Percentiles rank a stretch among this genome's conserved stretches.
Conservation (phyloP, 1,139 yeast species). For the Magnusiomyces paraingens region DNA sequence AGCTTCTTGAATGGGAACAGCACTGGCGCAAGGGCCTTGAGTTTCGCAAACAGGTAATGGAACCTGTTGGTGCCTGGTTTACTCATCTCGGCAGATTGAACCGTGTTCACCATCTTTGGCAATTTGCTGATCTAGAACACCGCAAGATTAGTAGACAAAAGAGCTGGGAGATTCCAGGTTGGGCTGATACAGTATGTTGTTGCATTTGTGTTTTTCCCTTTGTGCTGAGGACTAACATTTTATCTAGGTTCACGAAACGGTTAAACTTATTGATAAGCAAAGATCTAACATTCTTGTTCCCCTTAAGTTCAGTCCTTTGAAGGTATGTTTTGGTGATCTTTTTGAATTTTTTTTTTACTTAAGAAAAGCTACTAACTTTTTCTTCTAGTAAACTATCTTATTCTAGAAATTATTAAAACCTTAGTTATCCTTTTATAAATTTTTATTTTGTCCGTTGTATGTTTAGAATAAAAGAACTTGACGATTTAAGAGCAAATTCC, state of each 20-base stretch:
- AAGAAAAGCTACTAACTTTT: no score
- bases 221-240: constrained; percentile 10
- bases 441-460: no score
- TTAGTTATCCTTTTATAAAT: no score
- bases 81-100: constrained; percentile 37
- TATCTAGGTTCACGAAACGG: constrained; percentile 36
- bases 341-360: no score
- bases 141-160: constrained; percentile 37
- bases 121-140: constrained; percentile 40
- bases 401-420: no score
- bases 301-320: constrained; percentile 36
- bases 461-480: no score
- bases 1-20: constrained; percentile 38
- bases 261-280: constrained; percentile 37
- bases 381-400: no score
- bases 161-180: constrained; percentile 42
- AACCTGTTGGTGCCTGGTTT: constrained; percentile 44
- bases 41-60: constrained; percentile 41
- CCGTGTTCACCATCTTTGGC: constrained; percentile 41
- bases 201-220: neutral
- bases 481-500: no score
- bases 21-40: constrained; percentile 39
- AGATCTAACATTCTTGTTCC: constrained; percentile 37
- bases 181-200: constrained; percentile 34
- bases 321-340: no score